Conservation (phyloP, 108 stramenopile species). For the Nannochloropsis salina region DNA sequence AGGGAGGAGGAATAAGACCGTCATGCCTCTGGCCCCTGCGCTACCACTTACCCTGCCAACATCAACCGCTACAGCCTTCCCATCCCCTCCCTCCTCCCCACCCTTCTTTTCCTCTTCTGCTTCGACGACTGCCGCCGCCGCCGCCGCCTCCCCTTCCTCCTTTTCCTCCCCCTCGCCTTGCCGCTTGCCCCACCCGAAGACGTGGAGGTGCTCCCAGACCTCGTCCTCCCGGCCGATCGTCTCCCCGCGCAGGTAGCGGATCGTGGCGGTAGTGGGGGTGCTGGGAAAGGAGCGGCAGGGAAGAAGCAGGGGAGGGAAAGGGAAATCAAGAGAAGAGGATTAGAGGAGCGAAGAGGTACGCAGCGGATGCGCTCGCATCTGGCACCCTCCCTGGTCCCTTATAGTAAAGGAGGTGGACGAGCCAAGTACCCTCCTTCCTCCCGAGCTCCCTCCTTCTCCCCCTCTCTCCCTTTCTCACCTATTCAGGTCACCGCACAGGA, state of each 20-base stretch:
- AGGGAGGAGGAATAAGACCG: not conserved
- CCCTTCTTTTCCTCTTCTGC: not conserved
- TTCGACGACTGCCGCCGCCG: not conserved
- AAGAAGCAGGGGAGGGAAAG: not conserved
- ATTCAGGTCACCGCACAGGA: slow-evolving; percentile 41
- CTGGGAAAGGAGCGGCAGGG: not conserved
- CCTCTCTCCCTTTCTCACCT: slow-evolving; percentile 17
- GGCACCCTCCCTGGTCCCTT: too few relatives aligned
- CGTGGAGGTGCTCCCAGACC: slow-evolving; percentile 26
- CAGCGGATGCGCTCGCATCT: too few relatives aligned
- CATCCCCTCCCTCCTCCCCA: not conserved
- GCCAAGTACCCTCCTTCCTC: too few relatives aligned
- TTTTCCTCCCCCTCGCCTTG: not conserved
- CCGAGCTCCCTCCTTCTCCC: not conserved
- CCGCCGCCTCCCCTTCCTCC: not conserved
- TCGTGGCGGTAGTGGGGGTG: slow-evolving; percentile 23
- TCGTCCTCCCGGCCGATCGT: slow-evolving; percentile 26
- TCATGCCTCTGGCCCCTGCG: not conserved
- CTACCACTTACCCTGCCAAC: not conserved
- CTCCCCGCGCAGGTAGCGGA: slow-evolving; percentile 38
- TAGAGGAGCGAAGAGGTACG: too few relatives aligned
- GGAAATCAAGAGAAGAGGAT: not conserved
- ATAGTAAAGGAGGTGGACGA: too few relatives aligned
- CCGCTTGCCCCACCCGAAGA: slow-evolving; percentile 33
- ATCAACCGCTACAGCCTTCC: not conserved